Evolutionary conservation across 768 basidiomycete species (phyloP).

Genomic region (Guyanaporus albipodus): DNA sequence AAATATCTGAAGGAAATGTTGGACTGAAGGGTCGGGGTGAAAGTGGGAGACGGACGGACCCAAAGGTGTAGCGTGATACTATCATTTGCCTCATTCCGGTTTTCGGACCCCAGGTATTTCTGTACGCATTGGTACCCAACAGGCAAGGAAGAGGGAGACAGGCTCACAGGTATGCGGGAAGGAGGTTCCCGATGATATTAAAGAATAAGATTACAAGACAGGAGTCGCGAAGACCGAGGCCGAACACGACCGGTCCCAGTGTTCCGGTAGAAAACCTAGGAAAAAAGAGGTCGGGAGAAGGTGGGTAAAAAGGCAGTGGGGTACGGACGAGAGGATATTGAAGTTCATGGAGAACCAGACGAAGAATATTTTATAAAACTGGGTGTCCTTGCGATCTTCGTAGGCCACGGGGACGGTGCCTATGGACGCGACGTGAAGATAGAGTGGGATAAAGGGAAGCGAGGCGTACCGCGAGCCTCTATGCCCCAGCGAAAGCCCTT

Average conservation of each 20-base stretch:
- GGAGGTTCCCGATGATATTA: conserved; percentile 53
- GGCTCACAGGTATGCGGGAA: conserved; percentile 60
- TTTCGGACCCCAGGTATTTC: conserved; percentile 72
- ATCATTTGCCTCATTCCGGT: conserved; percentile 83
- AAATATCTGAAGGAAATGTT: conserved; percentile 40
- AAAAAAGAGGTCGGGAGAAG: background rate
- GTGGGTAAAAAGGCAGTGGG: too few species aligned
- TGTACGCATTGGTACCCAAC: conserved; percentile 12
- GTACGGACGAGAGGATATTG: conserved; percentile 55
- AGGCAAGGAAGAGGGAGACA: background rate
- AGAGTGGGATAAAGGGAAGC: accelerated
- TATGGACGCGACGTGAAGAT: conserved; percentile 1
- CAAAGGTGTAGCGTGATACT: conserved; percentile 58
- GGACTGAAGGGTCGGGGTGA: conserved; percentile 9
- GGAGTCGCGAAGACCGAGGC: conserved; percentile 57
- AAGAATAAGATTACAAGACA: conserved; percentile 65
- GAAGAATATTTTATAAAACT: conserved; percentile 63
- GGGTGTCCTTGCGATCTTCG: conserved; percentile 51
- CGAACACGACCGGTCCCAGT: conserved; percentile 60
- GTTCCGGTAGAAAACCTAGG: conserved; percentile 63
- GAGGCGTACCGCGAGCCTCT: conserved; percentile 26
- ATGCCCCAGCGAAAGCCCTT: conserved; percentile 31
- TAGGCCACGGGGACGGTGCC: conserved; percentile 53
- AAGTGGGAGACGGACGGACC: conserved; percentile 38
- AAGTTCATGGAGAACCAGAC: conserved; percentile 71